Conservation (phyloP, 345 rosid species). For the Citrus trifoliata region DNA sequence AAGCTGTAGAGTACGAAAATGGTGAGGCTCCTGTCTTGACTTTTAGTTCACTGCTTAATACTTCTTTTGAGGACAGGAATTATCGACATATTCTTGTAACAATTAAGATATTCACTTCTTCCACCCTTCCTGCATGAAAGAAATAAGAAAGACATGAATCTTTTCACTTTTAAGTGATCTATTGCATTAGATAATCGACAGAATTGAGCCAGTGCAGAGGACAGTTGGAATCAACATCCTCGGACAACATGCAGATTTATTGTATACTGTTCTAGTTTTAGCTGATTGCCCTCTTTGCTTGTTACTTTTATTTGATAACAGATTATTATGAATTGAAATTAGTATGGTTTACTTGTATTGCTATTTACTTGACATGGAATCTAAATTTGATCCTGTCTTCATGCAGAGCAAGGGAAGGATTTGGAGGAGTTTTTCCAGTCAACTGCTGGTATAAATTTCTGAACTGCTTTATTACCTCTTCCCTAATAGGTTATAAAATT, state of each 20-base stretch:
- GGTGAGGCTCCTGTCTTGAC: constrained; percentile 38
- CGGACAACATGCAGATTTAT: not conserved
- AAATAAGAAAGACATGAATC: not conserved
- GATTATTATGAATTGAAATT: not conserved
- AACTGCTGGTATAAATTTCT: constrained; percentile 61
- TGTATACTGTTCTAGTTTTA: not conserved
- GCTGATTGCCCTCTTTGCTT: not conserved
- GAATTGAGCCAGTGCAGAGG: not conserved
- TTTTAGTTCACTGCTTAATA: not conserved
- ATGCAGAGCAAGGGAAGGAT: constrained; percentile 85
- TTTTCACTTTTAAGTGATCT: not conserved
- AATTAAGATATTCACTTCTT: not conserved
- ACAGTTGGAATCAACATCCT: not conserved
- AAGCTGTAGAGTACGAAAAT: constrained; percentile 90
- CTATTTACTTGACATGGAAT: not conserved
- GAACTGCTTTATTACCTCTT: not conserved
- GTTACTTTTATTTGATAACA: not conserved
- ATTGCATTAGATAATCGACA: not conserved
- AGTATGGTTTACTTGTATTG: not conserved
- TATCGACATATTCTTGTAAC: not conserved
- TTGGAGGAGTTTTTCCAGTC: constrained; percentile 90
- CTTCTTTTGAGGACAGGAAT: not conserved
- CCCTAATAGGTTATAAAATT: not conserved
- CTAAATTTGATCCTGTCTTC: constrained; percentile 23
- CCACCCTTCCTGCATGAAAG: not conserved